These are phyloP conservation scores for Platanthera zijinensis DNA, from an alignment of 106 monocot species.

Conservation along the genomic window DNA sequence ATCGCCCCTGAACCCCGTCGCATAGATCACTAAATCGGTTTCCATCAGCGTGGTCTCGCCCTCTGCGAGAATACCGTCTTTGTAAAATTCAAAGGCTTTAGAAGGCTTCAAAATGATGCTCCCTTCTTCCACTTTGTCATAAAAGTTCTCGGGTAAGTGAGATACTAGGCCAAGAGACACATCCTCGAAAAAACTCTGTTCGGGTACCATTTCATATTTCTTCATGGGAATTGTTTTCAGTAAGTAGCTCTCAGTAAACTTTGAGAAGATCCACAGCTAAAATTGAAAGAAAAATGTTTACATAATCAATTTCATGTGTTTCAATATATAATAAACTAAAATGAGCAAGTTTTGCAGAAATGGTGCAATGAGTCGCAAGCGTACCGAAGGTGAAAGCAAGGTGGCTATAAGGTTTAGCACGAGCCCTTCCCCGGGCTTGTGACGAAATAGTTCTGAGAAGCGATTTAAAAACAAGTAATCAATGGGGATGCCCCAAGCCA, in stretches of 20 bases:
- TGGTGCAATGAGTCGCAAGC: too few species aligned
- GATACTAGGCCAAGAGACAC: slow-evolving; percentile 18
- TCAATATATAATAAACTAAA: neutral
- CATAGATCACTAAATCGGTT: slow-evolving; percentile 57
- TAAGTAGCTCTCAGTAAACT: slow-evolving; percentile 52
- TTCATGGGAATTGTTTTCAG: slow-evolving; percentile 39
- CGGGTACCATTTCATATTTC: slow-evolving; percentile 61
- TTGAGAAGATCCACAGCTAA: slow-evolving; percentile 55
- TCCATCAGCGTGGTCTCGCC: slow-evolving; percentile 19
- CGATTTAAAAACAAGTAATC: slow-evolving; percentile 38
- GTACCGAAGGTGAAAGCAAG: neutral
- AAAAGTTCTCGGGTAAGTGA: slow-evolving; percentile 45
- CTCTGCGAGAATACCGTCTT: slow-evolving; percentile 35
- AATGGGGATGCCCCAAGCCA: slow-evolving; percentile 34
- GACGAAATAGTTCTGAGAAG: slow-evolving; percentile 51
- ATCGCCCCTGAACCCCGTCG: slow-evolving; percentile 65
- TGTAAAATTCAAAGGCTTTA: slow-evolving; percentile 37
- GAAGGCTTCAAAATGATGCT: slow-evolving; percentile 47
- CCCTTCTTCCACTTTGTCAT: slow-evolving; percentile 61
- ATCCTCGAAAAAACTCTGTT: slow-evolving; percentile 39
- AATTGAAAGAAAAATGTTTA: neutral
- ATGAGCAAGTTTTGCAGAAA: too few species aligned
- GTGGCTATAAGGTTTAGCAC: slow-evolving; percentile 9
- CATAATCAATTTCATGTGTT: too few species aligned
- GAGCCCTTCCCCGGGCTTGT: slow-evolving; percentile 68